Base-by-base conservation (phyloP, 176 grass and related monocot species). In the Cocos nucifera region DNA sequence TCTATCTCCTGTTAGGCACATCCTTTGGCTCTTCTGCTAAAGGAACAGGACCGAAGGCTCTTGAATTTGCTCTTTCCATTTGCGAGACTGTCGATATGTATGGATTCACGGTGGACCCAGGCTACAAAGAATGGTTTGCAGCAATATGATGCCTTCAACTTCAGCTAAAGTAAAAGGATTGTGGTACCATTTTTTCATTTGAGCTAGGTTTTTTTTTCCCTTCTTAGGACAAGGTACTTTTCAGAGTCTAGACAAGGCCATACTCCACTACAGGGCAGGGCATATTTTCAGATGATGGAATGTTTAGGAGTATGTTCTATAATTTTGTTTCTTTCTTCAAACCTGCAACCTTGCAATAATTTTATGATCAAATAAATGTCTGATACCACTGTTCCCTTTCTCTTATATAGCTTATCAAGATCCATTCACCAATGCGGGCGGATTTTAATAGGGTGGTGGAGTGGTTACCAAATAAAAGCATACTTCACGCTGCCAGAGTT, bases 221-320 rank as follows among this genome's bases (percentile, higher is more conserved):
- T 79, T 58, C 84, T 71, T 67, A 97, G 92, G 92, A 91, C 87
- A 20, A 97, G 92, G 70, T 97, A 97, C 73, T 97, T 97, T 78
- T 90, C 86, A 63, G 80, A 91, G 75, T 82, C 87, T 57, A 91
- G 92, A 63, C 80, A 87, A 72, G 92, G 87, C 10, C 92, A 97
- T 63, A 97, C 92, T 62, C 92, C 87, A 24, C 77, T 97, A 28
- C 87, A 87, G 44, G 92, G 92, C 19, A 89, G 92, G 83, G 81
- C 92, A 70, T 97, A 97, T 76, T 97, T 85, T 78, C 92, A 91
- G 66, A 97, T 97, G 92, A 97, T 97, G 92, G 92, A 97, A 85
- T 97, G 92, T 69, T 83, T 97, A 70, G 87, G 92, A 67, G 92
- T 97, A 62, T 79, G 75, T 79, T n/a, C 49, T 44, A 30, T 44